Evolutionary conservation across 805 yeast species (phyloP).

Genomic region (Candida ovalis): DNA sequence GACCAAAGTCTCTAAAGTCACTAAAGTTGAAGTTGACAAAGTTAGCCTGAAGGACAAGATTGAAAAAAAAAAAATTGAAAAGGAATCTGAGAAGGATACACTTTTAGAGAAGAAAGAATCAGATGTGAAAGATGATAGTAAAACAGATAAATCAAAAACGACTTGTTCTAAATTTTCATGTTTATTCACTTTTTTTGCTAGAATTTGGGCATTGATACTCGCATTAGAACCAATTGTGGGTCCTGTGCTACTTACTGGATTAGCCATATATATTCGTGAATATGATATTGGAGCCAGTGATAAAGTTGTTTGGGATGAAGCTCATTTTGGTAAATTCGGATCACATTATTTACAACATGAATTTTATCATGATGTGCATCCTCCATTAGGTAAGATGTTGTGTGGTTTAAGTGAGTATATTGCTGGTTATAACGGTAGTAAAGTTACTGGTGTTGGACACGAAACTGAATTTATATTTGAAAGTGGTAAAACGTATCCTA

Average conservation of each 20-base stretch:
- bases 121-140: too few species aligned
- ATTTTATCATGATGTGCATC: constrained; percentile 84
- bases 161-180: too few species aligned
- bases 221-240: constrained; percentile 34
- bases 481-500: constrained; percentile 63
- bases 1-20: neutral
- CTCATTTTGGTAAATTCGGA: constrained; percentile 90
- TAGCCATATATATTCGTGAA: constrained; percentile 54
- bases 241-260: constrained; percentile 40
- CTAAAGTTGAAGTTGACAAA: neutral
- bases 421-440: constrained; percentile 33
- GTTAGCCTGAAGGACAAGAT: neutral
- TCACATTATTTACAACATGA: constrained; percentile 75
- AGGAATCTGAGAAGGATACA: neutral
- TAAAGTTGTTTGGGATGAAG: constrained; percentile 87
- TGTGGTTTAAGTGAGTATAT: constrained; percentile 74
- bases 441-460: neutral
- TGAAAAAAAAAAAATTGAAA: neutral
- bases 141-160: too few species aligned
- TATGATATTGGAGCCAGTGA: constrained; percentile 53
- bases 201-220: neutral
- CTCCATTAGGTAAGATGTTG: constrained; percentile 80
- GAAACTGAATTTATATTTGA: constrained; percentile 53
- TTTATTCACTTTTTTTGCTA: neutral
- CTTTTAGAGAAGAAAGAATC: neutral